Evolutionary conservation across 805 yeast species (phyloP), one percentile per base, ranked within the genome.

Genomic region (Lachancea dasiensis): DNA sequence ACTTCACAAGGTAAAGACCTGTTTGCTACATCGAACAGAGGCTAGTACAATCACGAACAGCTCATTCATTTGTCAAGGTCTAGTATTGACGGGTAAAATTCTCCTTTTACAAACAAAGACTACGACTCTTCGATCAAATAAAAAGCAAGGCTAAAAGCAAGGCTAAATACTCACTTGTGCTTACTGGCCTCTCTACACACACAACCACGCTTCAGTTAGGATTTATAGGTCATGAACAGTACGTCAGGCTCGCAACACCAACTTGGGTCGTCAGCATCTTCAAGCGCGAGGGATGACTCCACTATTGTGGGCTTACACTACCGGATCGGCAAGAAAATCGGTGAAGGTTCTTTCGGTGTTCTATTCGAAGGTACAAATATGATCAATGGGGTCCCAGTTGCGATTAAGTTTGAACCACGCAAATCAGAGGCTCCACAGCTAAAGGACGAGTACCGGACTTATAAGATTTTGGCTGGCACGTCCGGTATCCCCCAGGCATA

Each of bases 321-420:
- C 66, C 83, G 87, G 51, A 92, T 92, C 40, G 98, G 97, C 42
- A 90, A 89, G 63, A 92, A 92, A 67, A 89, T 92, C 45, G 98
- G 98, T 41, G 97, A 92, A 65, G 98, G 98, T 30, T 90, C 97
- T 3, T 92, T 92, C 62, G 98, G 98, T 40, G 95, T 92, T 37
- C 82, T 92, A 43, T 92, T 92, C 60, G 97, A 92, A 67, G 98
- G 98, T 46, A 76, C 86, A 29, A 90, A 92, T 60, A 72, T 92
- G 57, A 77, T 92, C 51, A 90, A 87, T 67, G 89, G 89, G 48
- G 81, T 81, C 45, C 94, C 85, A 35, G 97, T 92, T 31, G 98
- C 97, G 27, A 90, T 92, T 61, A 92, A 92, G 64, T 92, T 92
- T 52, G 95, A 92, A 65, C 97, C 97, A 15, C 73, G 97, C 53